Evolutionary conservation across 2,329 filamentous ascomycete species (phyloP).

Genomic region (Sporothrix curviconia): DNA sequence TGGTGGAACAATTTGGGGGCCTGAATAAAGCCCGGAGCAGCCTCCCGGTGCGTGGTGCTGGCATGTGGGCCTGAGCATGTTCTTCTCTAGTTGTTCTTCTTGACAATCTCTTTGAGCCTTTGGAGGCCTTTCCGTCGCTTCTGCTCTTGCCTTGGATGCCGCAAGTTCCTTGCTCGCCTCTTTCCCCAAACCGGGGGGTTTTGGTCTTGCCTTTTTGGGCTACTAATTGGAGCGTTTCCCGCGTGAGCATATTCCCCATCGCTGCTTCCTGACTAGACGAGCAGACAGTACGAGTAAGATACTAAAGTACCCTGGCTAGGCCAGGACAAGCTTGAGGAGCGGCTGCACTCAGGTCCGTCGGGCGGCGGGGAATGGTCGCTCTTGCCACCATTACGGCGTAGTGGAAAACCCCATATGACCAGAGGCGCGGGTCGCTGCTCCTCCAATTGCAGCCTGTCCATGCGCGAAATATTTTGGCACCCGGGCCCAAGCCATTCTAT

Average conservation of each 20-base stretch:
- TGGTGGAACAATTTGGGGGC: slow-evolving; percentile 12
- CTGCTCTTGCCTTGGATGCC: not conserved
- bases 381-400: slow-evolving; percentile 6
- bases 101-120: too few relatives aligned
- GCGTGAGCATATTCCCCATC: too few relatives aligned
- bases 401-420: slow-evolving; percentile 3
- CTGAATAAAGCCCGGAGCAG: not conserved
- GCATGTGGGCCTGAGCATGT: not conserved
- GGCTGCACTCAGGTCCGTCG: too few relatives aligned
- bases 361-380: slow-evolving; percentile 7
- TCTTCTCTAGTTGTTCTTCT: not conserved
- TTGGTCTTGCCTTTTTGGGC: slow-evolving; percentile 1
- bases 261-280: not conserved
- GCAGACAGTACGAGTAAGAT: too few relatives aligned
- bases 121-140: not conserved
- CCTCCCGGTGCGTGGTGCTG: not conserved
- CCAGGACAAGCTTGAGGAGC: too few relatives aligned
- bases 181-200: not conserved
- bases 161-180: not conserved
- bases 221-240: not conserved
- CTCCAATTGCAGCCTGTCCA: slow-evolving; percentile 14
- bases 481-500: not conserved
- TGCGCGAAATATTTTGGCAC: slow-evolving; percentile 9
- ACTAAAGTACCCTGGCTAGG: too few relatives aligned
- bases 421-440: slow-evolving; percentile 7